Conservation (phyloP, 371 early-diverging fungal genomes). For the Rhizopus delemar region DNA sequence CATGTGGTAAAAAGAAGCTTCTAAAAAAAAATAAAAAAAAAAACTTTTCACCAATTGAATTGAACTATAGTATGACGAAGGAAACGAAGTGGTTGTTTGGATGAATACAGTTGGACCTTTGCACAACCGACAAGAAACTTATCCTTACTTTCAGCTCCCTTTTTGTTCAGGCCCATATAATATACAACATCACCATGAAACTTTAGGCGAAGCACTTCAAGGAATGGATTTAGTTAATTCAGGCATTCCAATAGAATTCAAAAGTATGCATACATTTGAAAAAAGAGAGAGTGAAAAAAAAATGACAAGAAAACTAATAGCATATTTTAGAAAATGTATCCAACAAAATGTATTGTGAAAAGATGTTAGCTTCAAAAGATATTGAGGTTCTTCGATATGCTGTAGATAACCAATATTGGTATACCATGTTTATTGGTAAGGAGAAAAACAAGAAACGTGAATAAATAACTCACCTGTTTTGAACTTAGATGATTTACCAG, state of each 20-base stretch:
- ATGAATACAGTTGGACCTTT: conserved; percentile 77
- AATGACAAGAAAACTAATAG: not conserved
- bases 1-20: conserved; percentile 39
- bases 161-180: conserved; percentile 67
- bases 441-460: not conserved
- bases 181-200: conserved; percentile 74
- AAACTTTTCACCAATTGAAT: not conserved
- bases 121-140: conserved; percentile 74
- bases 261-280: conserved; percentile 26
- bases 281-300: not conserved
- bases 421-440: conserved; percentile 71
- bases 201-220: conserved; percentile 78
- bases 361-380: conserved; percentile 41
- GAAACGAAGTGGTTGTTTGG: conserved; percentile 67
- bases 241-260: conserved; percentile 69
- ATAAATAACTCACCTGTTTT: too few relatives aligned
- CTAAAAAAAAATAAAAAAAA: not conserved
- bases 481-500: conserved; percentile 56
- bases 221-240: conserved; percentile 77
- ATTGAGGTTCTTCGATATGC: conserved; percentile 66
- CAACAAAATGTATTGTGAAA: conserved; percentile 48
- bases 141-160: conserved; percentile 76
- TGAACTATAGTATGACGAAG: conserved; percentile 48
- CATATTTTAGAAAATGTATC: conserved; percentile 23
- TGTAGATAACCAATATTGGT: conserved; percentile 67